Evolutionary conservation across 305 asterid species (phyloP).

Genomic region (Plantago coronopus): DNA sequence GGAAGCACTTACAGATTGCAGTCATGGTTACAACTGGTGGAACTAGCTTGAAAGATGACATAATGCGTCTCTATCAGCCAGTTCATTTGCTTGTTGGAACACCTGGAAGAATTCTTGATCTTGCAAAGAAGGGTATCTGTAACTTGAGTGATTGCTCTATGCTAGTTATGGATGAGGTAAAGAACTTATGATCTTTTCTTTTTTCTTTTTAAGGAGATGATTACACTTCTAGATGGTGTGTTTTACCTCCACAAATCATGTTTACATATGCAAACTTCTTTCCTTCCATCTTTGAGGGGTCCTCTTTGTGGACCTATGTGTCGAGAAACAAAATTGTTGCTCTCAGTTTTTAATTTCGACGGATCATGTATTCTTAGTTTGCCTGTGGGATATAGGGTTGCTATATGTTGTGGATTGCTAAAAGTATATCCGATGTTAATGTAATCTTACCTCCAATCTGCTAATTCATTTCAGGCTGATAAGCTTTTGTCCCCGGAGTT

Average conservation of each 20-base stretch:
- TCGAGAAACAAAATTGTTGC: no score
- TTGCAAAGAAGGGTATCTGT: constrained; percentile 72
- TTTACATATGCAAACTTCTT: constrained; percentile 5
- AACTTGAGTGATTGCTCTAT: constrained; percentile 61
- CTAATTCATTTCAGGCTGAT: constrained; percentile 67
- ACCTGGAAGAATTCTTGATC: constrained; percentile 96
- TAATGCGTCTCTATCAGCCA: constrained; percentile 94
- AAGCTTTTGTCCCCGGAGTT: constrained; percentile 94
- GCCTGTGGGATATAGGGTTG: constrained; percentile 12
- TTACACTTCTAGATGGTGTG: constrained; percentile 3
- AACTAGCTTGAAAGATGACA: constrained; percentile 94
- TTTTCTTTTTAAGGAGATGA: constrained; percentile 4
- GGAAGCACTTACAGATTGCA: constrained; percentile 78
- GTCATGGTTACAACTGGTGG: constrained; percentile 98
- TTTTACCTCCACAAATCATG: constrained; percentile 1
- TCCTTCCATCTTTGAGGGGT: no score
- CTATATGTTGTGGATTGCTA: constrained; percentile 4
- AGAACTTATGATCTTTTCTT: not conserved
- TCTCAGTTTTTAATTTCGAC: constrained; percentile 8
- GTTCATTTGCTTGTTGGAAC: constrained; percentile 97
- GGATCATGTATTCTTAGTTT: constrained; percentile 18
- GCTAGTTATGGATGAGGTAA: constrained; percentile 94
- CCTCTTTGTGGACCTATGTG: no score
- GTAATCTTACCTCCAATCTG: constrained; percentile 12
- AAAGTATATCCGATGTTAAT: constrained; percentile 1